These are phyloP conservation scores for Deinandra increscens DNA, from an alignment of 129 eudicot species.

Conservation along the genomic window DNA sequence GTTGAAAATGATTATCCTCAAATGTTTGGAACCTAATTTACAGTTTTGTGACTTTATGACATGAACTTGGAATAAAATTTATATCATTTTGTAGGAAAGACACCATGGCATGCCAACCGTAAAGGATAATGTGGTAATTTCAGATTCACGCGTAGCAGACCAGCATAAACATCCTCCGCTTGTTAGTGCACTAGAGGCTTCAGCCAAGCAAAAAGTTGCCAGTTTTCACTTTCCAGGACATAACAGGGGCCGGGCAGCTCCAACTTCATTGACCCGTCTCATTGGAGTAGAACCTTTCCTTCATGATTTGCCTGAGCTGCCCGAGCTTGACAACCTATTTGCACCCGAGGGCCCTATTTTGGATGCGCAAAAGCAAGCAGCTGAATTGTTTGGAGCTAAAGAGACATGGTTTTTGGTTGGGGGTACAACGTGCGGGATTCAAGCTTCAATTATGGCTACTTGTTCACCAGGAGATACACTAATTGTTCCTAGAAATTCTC, in stretches of 20 bases:
- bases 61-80: background rate
- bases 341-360: constrained; percentile 66
- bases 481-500: constrained; percentile 67
- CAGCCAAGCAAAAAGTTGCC: constrained; percentile 58
- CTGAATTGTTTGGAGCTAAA: constrained; percentile 67
- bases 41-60: background rate
- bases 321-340: constrained; percentile 74
- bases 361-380: constrained; percentile 69
- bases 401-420: constrained; percentile 90
- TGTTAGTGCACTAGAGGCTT: constrained; percentile 60
- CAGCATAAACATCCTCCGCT: constrained; percentile 46
- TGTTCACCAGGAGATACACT: constrained; percentile 68
- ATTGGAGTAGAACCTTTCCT: constrained; percentile 51
- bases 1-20: background rate
- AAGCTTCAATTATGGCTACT: constrained; percentile 73
- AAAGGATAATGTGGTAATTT: background rate
- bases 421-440: constrained; percentile 78
- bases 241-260: constrained; percentile 74
- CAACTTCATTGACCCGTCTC: constrained; percentile 47
- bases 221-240: constrained; percentile 90
- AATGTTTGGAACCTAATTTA: too few species aligned
- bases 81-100: constrained; percentile 39
- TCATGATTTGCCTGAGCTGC: constrained; percentile 71
- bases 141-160: constrained; percentile 16
- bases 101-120: constrained; percentile 17